Base-by-base conservation (phyloP, 2,329 filamentous ascomycete species). In the Penicillium hordei region DNA sequence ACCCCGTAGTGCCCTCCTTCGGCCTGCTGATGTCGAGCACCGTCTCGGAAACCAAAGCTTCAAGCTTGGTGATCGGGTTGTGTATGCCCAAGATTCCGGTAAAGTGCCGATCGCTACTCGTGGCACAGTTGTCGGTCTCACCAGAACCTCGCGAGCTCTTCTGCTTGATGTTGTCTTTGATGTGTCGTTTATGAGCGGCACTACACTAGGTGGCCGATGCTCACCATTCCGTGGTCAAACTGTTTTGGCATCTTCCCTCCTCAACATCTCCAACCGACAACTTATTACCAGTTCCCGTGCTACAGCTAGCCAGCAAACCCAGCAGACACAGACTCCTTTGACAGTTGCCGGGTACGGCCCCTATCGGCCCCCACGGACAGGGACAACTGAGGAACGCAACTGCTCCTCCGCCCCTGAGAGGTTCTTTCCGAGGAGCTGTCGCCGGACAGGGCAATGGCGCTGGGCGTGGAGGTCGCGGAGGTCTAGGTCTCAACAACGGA, bases 1-100 rank as follows among this genome's bases (percentile, higher is more conserved):
- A 44, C 94, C 94, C 49, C 87, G 95, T 52, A 88, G 88, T 65
- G 94, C 92, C 9, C 80, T 99, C 19, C 82, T 99, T 69, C 96
- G 96, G 71, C 95, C 95, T n/a, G 84, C 88, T 1, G 94, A 99
- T 76, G 93, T 93, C n/a, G 93, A 97, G 74, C 90, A 97, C 72
- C 88, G 93, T 52, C 85, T 97, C 40, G 88, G 90, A 55, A 89
- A 89, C 72, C 95, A 99, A 74, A 82, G 76, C 21, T 99, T 97
- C 75, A 76, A 77, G 55, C 83, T 99, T 33, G 94, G 94, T 53
- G 93, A 99, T 74, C 89, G 95, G 23, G 86, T 99, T 25, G 90
- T 96, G 40, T 99, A 97, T 73, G 91, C 93, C 9, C 89, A 93
- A 68, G 90, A 93, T 65, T 91, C 93, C 55, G 94, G 94, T 64